These are phyloP conservation scores for Seminavis robusta DNA, from an alignment of 108 stramenopile genomes.

Conservation along the genomic window DNA sequence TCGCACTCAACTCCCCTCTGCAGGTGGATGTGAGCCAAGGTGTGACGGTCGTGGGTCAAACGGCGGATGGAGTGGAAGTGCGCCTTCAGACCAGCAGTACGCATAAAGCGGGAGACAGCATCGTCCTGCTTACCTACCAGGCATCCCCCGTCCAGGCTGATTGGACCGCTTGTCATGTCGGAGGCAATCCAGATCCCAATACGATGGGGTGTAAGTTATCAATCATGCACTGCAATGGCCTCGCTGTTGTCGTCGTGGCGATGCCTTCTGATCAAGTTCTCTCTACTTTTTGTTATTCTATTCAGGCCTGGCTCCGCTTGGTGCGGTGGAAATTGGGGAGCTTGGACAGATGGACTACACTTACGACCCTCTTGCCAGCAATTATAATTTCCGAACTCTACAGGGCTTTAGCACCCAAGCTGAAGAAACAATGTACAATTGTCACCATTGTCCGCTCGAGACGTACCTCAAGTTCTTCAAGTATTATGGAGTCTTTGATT, in stretches of 20 bases:
- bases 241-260: no score
- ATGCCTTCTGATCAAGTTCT: no score
- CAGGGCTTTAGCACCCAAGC: constrained; percentile 34
- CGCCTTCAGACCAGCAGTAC: constrained; percentile 34
- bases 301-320: constrained; percentile 24
- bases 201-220: constrained; percentile 31
- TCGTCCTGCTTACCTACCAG: constrained; percentile 46
- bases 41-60: constrained; percentile 28
- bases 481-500: constrained; percentile 51
- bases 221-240: no score
- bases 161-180: constrained; percentile 68
- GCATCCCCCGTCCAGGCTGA: constrained; percentile 34
- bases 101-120: constrained; percentile 19
- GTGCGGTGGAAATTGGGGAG: constrained; percentile 11
- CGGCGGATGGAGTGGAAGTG: constrained; percentile 26
- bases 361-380: constrained; percentile 34
- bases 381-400: constrained; percentile 46
- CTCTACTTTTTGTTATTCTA: no score
- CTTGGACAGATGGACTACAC: constrained; percentile 14
- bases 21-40: constrained; percentile 15
- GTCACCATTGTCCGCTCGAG: constrained; percentile 11
- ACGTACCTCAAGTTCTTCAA: constrained; percentile 37
- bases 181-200: constrained; percentile 30
- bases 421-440: constrained; percentile 27
- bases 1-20: constrained; percentile 44